Evolutionary conservation across 225 moss, liverwort and hornwort species (phyloP), one percentile per base, ranked within the genome.

Genomic region (Neckera pumila): DNA sequence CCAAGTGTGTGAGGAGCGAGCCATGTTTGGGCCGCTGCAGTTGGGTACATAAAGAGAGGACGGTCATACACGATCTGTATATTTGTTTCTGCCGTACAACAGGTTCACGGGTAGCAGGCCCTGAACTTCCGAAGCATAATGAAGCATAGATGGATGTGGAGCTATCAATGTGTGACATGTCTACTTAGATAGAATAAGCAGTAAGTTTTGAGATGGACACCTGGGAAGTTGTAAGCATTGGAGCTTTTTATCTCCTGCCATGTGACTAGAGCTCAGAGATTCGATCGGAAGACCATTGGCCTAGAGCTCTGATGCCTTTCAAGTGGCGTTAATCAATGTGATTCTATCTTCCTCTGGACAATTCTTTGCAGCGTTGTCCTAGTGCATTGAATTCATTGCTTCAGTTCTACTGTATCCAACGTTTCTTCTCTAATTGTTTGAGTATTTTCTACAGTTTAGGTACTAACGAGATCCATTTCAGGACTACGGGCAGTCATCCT

Each of bases 31-130:
- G 87, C 63, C 85, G 75, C 88, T 87, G 83, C 70, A 85, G 83
- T 89, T 88, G 87, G 88, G 80, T 90, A 85, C 90, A 67, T 81
- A 70, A 71, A 67, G 86, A 89, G 89, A 90, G 71, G 86, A 74
- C 74, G 53, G 76, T 86, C 88, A 81, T 89, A 87, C 51, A 84
- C 61, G 85, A 75, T 90, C 89, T 94, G 92, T 94, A 92, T 89
- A 91, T 90, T 89, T 87, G 91, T 91, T 85, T 84, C 63, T 92
- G 90, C 82, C 81, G 83, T 91, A 89, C 72, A 69, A 42, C 54
- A 92, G 70, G 78, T 89, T 88, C 89, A 85, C 74, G 89, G 82
- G 51, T 85, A 69, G 60, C 74, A 82, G 62, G 42, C 85, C 70
- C 72, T 92, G 71, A 91, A 80, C 85, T 87, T 89, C 57, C 71